These are phyloP conservation scores for Colletotrichum australisinense DNA, from an alignment of 2,329 filamentous ascomycete species.

Conservation along the genomic window DNA sequence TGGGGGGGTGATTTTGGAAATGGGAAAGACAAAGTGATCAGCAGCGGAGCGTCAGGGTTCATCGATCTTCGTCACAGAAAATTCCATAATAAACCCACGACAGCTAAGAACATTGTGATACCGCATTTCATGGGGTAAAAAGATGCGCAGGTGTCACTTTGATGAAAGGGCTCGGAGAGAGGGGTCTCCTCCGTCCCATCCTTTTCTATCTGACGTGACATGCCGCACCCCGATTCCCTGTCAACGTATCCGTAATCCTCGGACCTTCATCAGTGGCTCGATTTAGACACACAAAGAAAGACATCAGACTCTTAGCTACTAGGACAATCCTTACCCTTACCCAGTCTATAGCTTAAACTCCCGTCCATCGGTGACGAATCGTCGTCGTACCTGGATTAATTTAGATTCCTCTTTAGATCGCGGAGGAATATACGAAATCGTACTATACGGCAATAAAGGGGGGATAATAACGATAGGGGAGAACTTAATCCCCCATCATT, in stretches of 20 bases:
- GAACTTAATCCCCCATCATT: background rate
- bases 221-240: slow-evolving; percentile 8
- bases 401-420: background rate
- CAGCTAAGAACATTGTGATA: background rate
- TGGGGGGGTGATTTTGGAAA: background rate
- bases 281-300: background rate
- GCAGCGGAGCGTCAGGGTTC: too few species aligned
- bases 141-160: slow-evolving; percentile 18
- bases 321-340: background rate
- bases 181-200: background rate
- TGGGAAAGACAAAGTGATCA: too few species aligned
- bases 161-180: background rate
- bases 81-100: background rate
- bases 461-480: background rate
- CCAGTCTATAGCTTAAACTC: slow-evolving; percentile 4
- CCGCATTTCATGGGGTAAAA: background rate
- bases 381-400: background rate
- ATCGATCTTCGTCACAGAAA: background rate
- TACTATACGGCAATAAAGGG: background rate
- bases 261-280: background rate
- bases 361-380: slow-evolving; percentile 2
- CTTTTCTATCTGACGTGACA: slow-evolving; percentile 1
- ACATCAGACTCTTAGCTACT: background rate
- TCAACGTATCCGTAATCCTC: background rate
- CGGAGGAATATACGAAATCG: background rate